Evolutionary conservation across 441 rosid species (phyloP), one percentile per base, ranked within the genome.

Genomic region (Viola pubescens): DNA sequence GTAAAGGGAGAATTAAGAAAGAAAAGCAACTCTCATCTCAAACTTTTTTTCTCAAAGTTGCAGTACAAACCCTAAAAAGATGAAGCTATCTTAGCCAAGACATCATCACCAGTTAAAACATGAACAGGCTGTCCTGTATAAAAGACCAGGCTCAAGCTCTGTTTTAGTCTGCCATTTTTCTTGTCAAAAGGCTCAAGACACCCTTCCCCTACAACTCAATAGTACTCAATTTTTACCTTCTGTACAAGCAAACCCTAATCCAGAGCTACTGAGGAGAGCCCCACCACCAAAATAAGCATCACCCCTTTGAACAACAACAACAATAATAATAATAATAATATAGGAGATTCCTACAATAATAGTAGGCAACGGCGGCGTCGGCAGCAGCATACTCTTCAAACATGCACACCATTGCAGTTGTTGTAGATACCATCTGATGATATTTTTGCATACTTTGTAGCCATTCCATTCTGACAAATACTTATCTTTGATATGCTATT

Each of bases 341-440:
- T 45, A 34, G 56, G 34, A 5, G 53, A n/a, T 9, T 37, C 44
- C 59, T 55, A 9, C 9, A 42, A 50, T 44, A 42, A 43, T 19
- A 37, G 9, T 37, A 47, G 6, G 40, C 44, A 55, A 41, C 40
- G 1, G 54, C 34, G 34, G 34, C 34, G 2, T 1, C 34, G 2
- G 34, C 34, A 1, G 34, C 34, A 26, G 2, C 34, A 26, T 26
- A 26, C 2, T 52, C 43, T 57, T 75, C 76, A 88, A 58, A 76
- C 69, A 65, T 63, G 81, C 81, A 86, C 80, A 38, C 91, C 71
- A 46, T 81, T 86, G 72, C 79, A 75, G 19, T 69, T 67, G 61
- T 68, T 82, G 72, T 74, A 82, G 52, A 72, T 64, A 60, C 75
- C 83, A 63, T 80, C 84, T 6, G 82, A 48, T 60, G 83, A 58